Base-by-base conservation (phyloP, 495 filamentous ascomycete genomes). In the Coniosporium apollinis region DNA sequence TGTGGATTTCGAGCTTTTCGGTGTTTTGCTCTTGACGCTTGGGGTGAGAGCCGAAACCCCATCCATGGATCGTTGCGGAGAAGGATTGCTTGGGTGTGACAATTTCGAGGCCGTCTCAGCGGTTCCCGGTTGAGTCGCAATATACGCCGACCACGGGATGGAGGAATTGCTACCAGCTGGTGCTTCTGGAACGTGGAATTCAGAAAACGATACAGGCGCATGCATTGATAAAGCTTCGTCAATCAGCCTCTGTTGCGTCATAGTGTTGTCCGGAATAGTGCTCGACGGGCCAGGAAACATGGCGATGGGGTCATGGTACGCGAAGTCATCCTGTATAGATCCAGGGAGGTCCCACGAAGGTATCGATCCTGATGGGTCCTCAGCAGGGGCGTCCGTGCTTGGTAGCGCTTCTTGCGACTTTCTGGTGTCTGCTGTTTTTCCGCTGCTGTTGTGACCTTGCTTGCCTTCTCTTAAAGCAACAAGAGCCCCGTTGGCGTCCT, bases 211-310 rank as follows among this genome's bases (percentile, higher is more conserved):
- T 13, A n/a, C 11, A 3, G 16, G 22, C 9, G 34, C 13, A 15
- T 37, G 25, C 2, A 42, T 30, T 19, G 34, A 21, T 28, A 47
- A 34, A 13, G 39, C 43, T 19, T 46, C 41, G 4, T 44, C 43
- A 13, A 52, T 26, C n/a, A 49, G 25, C 25, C 41, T 14, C 32
- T 50, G 37, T 28, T 53, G 50, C n/a, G 38, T 47, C 1, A 28
- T 19, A n/a, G 44, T 53, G 11, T 38, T 46, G 31, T 46, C 37
- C 7, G 42, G 41, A 3, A 48, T 30, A 4, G 50, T 53, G 28
- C 44, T 53, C 4, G 50, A 53, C 6, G 24, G 25, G 11, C 41
- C 36, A 2, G 36, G 47, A 20, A 49, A 49, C 46, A 49, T 43
- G 16, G 41, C 39, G 22, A 18, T 24, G 2, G 46, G 46, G 19